These are phyloP conservation scores for Candida anglica DNA, from an alignment of 805 yeast genomes.

Conservation along the genomic window DNA sequence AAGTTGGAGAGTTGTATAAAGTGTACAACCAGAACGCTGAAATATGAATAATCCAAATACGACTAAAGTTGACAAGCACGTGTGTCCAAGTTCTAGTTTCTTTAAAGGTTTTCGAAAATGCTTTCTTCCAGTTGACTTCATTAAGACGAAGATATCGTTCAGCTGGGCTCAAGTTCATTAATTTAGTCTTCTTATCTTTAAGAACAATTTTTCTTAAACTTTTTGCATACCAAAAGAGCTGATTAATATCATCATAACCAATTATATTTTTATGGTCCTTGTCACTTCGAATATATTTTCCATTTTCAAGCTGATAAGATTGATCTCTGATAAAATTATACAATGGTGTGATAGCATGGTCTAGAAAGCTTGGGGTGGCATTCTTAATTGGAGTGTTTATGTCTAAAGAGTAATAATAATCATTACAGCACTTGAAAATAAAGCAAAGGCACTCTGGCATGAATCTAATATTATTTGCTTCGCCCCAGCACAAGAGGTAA, in stretches of 20 bases:
- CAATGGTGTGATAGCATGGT: slow-evolving; percentile 71
- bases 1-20: slow-evolving; percentile 59
- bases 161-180: slow-evolving; percentile 51
- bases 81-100: slow-evolving; percentile 80
- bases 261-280: slow-evolving; percentile 65
- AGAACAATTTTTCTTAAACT: slow-evolving; percentile 59
- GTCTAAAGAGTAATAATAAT: slow-evolving; percentile 52
- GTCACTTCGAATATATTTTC: slow-evolving; percentile 43
- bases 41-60: slow-evolving; percentile 77
- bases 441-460: slow-evolving; percentile 90
- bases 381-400: slow-evolving; percentile 24
- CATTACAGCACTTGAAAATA: slow-evolving; percentile 76
- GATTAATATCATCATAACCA: slow-evolving; percentile 90
- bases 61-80: slow-evolving; percentile 64
- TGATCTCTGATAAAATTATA: slow-evolving; percentile 59
- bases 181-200: slow-evolving; percentile 34
- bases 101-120: slow-evolving; percentile 68
- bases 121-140: slow-evolving; percentile 61
- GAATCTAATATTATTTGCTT: slow-evolving; percentile 78
- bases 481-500: slow-evolving; percentile 83
- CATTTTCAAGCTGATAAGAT: slow-evolving; percentile 42
- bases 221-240: slow-evolving; percentile 76
- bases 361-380: slow-evolving; percentile 44
- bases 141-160: slow-evolving; percentile 55
- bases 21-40: slow-evolving; percentile 78